Percentiles rank a stretch among this genome's conserved stretches.
phyloP scores from a whole-genome alignment of 2,329 filamentous ascomycete genomes.

The Nemania bipapillata region DNA sequence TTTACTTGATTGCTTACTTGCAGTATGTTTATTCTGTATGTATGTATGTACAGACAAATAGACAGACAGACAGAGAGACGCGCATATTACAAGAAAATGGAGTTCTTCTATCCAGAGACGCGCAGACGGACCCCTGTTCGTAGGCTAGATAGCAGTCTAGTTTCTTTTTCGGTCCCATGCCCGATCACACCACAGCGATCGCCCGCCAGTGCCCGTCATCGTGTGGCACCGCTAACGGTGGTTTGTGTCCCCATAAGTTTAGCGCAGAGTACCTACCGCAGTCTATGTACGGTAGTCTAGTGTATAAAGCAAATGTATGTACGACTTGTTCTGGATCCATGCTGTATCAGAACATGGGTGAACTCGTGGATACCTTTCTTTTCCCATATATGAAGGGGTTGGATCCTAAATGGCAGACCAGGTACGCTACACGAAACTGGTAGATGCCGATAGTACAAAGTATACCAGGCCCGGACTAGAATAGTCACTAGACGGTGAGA shows the following conservation, averaged over 20 bases:
- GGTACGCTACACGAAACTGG: not conserved
- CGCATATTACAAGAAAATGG: constrained; percentile 1
- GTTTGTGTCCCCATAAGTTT: constrained; percentile 25
- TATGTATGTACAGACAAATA: too few relatives aligned
- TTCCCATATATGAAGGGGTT: constrained; percentile 19
- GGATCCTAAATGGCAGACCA: constrained; percentile 6
- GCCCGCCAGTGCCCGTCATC: constrained; percentile 35
- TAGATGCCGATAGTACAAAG: not conserved
- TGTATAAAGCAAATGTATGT: too few relatives aligned
- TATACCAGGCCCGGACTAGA: too few relatives aligned
- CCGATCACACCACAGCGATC: constrained; percentile 45
- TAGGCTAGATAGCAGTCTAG: constrained; percentile 2
- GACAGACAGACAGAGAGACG: too few relatives aligned
- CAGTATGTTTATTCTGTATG: not conserved
- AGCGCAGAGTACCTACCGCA: not conserved
- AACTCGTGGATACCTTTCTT: constrained; percentile 25
- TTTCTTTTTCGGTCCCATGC: constrained; percentile 36
- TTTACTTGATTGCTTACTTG: not conserved
- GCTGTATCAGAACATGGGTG: constrained; percentile 37
- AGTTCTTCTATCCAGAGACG: constrained; percentile 15
- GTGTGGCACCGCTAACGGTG: constrained; percentile 27
- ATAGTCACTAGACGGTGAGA: not conserved
- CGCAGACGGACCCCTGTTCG: constrained; percentile 28
- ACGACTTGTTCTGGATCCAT: constrained; percentile 23
- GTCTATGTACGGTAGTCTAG: too few relatives aligned